Base-by-base conservation (phyloP, 371 early-diverging fungal genomes). In the Choanephora cucurbitarum region DNA sequence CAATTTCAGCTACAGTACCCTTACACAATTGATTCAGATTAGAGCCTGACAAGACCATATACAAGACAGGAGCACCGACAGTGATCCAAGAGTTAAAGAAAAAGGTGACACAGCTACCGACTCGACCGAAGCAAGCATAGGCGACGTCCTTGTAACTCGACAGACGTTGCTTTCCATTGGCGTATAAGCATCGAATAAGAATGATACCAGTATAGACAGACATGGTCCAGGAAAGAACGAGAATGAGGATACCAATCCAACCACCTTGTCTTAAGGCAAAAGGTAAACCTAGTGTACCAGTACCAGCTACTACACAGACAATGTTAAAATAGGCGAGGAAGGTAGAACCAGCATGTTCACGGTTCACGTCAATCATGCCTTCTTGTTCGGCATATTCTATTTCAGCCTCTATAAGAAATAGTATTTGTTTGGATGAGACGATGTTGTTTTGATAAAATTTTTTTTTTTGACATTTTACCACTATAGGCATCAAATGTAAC, bases 231-330 rank as follows among this genome's bases (percentile, higher is more conserved):
- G 91, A 79, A 23, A 94, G 70, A 9, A 86, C 67, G 14, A 95
- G 69, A 58, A 93, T 80, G 14, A 84, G 28, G 2, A 91, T 54
- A 39, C 89, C 90, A n/a, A 87, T 64, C 94, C 94, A 94, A 8
- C 93, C 93, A 44, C 37, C 37, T 37, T 37, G 37, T 21, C 76
- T 78, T 32, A 92, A 72, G 6, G 91, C 88, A 50, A 81, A 87
- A 11, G 93, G 91, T 9, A 93, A 72, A 55, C 91, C 91, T 15
- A 93, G 79, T 21, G 91, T 83, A 23, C 94, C 94, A 10, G 88
- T 86, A 39, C 93, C 93, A 3, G 91, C 90, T 10, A 90, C 82
- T 5, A 91, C 87, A 69, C 91, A 87, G 73, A 88, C 87, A 8
- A 89, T 73, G 61, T 87, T 89, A 32, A 82, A 76, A 53, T 83